Percentiles rank a stretch among this genome's conserved stretches.
Evolutionary conservation across 2,329 filamentous ascomycete genomes (phyloP).

Genomic region (Salinomyces thailandicus): DNA sequence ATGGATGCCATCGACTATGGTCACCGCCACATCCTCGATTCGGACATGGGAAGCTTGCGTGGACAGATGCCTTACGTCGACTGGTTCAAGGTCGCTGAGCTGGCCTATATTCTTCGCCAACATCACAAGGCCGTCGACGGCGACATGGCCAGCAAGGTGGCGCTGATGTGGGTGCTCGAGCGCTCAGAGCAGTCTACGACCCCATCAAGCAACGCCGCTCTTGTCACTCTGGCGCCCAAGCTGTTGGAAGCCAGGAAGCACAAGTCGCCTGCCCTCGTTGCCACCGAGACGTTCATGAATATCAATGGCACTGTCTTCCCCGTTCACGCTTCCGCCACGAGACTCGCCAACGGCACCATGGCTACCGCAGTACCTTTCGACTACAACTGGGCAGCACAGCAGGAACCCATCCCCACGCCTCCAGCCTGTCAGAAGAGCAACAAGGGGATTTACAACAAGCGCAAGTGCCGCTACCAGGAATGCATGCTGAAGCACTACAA

Average conservation of each 20-base stretch:
- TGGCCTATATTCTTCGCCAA: background rate
- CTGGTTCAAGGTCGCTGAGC: background rate
- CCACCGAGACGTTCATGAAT: background rate
- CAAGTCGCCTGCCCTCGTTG: background rate
- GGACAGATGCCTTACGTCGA: background rate
- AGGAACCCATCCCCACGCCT: slow-evolving; percentile 2
- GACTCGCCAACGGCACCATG: background rate
- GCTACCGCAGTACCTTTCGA: slow-evolving; percentile 1
- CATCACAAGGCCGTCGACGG: background rate
- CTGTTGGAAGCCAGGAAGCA: background rate
- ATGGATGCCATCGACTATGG: background rate
- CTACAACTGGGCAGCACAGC: background rate
- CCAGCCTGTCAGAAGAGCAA: slow-evolving; percentile 1
- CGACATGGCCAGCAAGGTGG: background rate
- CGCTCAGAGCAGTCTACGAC: background rate
- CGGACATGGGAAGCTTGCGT: background rate
- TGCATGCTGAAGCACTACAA: slow-evolving; percentile 4
- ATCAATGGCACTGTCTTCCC: background rate
- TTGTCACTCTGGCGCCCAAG: background rate
- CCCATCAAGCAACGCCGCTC: background rate
- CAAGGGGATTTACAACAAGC: slow-evolving; percentile 2
- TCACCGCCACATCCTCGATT: background rate
- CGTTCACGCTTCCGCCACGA: background rate
- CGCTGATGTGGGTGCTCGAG: background rate
- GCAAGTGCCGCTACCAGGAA: background rate